Percentiles rank a stretch among this genome's conserved stretches.
These are phyloP conservation scores for Hypoxylon sp. DNA, from an alignment of 2,329 filamentous ascomycete genomes.

Conservation along the genomic window DNA sequence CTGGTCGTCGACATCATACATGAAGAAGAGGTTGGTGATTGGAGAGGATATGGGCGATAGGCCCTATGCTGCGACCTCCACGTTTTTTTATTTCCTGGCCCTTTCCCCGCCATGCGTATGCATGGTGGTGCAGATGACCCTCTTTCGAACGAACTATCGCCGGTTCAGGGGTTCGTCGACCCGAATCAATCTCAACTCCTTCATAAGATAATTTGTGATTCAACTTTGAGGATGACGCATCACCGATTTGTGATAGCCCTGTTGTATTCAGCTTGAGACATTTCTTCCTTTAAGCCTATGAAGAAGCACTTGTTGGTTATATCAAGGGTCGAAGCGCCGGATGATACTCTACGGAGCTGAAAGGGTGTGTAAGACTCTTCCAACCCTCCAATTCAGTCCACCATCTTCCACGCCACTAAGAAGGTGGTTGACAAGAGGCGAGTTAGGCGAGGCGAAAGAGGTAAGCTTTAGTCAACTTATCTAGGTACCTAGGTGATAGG, in stretches of 20 bases:
- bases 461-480: constrained; percentile 2
- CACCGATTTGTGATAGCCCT: constrained; percentile 19
- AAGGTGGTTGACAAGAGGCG: constrained; percentile 29
- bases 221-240: constrained; percentile 29
- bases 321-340: constrained; percentile 47
- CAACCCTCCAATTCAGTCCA: constrained; percentile 30
- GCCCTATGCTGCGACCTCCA: constrained; percentile 48
- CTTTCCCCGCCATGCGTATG: constrained; percentile 47
- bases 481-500: constrained; percentile 5
- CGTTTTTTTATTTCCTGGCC: constrained; percentile 46
- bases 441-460: constrained; percentile 18
- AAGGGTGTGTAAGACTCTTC: constrained; percentile 45
- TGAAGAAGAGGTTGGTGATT: constrained; percentile 28
- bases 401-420: constrained; percentile 29
- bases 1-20: constrained; percentile 38
- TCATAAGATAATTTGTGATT: constrained; percentile 13
- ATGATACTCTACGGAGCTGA: constrained; percentile 43
- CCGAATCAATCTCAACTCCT: constrained; percentile 22
- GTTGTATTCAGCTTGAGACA: constrained; percentile 21
- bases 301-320: constrained; percentile 22
- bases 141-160: constrained; percentile 47
- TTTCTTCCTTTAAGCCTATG: constrained; percentile 28
- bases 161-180: constrained; percentile 42
- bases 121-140: constrained; percentile 51
- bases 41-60: constrained; percentile 31